These are phyloP conservation scores for Phytophthora citrophthora DNA, from an alignment of 352 stramenopile genomes.

Conservation along the genomic window DNA sequence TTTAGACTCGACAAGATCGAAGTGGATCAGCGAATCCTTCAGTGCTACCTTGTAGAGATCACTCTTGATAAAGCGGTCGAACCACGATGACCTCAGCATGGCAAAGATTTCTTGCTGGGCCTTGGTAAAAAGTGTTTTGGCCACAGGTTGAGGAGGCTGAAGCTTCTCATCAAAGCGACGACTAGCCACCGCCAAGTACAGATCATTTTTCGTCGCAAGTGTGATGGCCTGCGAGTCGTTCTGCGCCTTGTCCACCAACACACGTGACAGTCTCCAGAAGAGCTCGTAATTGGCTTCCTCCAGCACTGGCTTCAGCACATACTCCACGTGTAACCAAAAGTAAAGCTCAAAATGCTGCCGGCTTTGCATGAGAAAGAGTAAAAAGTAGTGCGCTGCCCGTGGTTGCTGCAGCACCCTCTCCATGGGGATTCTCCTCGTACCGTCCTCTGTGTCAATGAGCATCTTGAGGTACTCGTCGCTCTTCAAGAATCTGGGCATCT, in stretches of 20 bases:
- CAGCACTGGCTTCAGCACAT: constrained; percentile 79
- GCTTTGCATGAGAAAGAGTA: constrained; percentile 89
- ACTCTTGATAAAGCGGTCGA: constrained; percentile 86
- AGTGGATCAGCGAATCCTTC: constrained; percentile 73
- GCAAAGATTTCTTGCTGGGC: constrained; percentile 86
- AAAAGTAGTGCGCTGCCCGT: constrained; percentile 83
- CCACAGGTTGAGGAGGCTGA: constrained; percentile 43
- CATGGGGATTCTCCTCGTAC: constrained; percentile 78
- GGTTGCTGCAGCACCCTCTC: constrained; percentile 81
- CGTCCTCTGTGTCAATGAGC: constrained; percentile 83
- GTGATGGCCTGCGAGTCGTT: constrained; percentile 84
- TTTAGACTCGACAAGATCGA: constrained; percentile 63
- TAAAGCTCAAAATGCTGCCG: constrained; percentile 89
- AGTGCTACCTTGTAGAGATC: constrained; percentile 83
- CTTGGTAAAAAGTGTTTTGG: constrained; percentile 58
- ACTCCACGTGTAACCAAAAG: constrained; percentile 90
- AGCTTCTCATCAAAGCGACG: constrained; percentile 52
- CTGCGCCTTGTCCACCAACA: constrained; percentile 76
- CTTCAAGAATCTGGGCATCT: constrained; percentile 86
- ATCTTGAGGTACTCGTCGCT: constrained; percentile 87
- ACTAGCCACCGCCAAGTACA: constrained; percentile 56
- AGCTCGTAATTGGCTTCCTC: constrained; percentile 50
- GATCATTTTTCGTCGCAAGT: constrained; percentile 72
- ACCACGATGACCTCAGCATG: constrained; percentile 84
- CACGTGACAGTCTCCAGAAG: constrained; percentile 74